phyloP scores from a whole-genome alignment of 192 early-diverging fungal species.

The Rhizophagus sp. region DNA sequence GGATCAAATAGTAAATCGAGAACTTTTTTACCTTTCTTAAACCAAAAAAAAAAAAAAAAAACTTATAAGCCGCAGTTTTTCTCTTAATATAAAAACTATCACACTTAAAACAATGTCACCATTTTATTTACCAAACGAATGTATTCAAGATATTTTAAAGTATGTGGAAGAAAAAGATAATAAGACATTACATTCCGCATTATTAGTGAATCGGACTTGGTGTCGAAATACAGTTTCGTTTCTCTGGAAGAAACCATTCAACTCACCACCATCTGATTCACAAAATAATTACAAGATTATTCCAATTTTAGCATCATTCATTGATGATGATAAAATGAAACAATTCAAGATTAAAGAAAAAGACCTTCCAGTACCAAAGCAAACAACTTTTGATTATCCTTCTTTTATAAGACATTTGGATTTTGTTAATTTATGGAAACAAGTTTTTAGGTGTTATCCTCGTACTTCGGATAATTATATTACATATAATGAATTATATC shows the following conservation, averaged over 20 bases:
- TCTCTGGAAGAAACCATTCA: constrained; percentile 10
- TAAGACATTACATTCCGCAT: background rate
- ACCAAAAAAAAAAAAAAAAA: too few species aligned
- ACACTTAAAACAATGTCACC: background rate
- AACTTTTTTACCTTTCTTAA: too few species aligned
- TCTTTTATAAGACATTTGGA: background rate
- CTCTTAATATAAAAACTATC: too few species aligned
- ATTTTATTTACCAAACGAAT: background rate
- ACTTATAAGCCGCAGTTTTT: too few species aligned
- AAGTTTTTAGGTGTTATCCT: background rate
- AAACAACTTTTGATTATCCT: background rate
- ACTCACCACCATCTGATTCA: background rate
- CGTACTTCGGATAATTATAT: background rate
- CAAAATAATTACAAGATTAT: background rate
- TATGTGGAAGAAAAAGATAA: background rate
- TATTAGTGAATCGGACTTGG: background rate
- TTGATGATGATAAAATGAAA: background rate
- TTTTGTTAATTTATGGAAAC: background rate
- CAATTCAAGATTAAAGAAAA: background rate
- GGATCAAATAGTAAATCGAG: too few species aligned
- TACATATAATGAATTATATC: background rate
- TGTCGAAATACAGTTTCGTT: background rate
- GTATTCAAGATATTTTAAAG: background rate
- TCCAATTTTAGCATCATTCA: background rate
- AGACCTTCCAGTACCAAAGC: background rate